phyloP scores from a whole-genome alignment of 495 filamentous ascomycete genomes.

The Lindgomyces ingoldianus region DNA sequence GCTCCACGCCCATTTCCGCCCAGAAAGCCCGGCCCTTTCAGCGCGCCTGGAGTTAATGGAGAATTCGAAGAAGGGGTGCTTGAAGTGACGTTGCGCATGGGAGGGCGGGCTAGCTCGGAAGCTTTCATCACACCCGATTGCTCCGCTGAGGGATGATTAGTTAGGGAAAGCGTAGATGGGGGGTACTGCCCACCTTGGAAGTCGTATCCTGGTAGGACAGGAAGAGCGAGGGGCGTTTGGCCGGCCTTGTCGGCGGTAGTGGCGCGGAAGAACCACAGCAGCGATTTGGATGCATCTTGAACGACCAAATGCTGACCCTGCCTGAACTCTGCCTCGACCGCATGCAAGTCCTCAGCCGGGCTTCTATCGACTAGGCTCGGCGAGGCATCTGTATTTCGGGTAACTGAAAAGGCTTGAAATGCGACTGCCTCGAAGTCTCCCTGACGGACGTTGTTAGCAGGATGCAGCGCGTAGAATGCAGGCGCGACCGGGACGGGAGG shows the following conservation, averaged over 20 bases:
- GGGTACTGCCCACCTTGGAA: conserved; percentile 18
- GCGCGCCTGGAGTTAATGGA: conserved; percentile 12
- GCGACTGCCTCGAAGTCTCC: conserved; percentile 39
- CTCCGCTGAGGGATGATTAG: conserved; percentile 18
- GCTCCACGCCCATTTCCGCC: background rate
- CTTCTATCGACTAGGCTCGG: background rate
- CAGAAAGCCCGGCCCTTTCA: conserved; percentile 3
- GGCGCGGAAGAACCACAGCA: conserved; percentile 34
- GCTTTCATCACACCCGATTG: conserved; percentile 35
- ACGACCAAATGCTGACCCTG: conserved; percentile 26
- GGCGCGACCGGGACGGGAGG: background rate
- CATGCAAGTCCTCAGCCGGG: conserved; percentile 21
- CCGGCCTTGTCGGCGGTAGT: conserved; percentile 19
- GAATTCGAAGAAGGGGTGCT: conserved; percentile 14
- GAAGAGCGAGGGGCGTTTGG: conserved; percentile 19
- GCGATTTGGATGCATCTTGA: conserved; percentile 25
- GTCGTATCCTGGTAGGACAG: conserved; percentile 24
- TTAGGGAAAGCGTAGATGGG: background rate
- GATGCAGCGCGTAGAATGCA: background rate
- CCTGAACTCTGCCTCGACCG: conserved; percentile 28
- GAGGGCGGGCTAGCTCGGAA: conserved; percentile 27
- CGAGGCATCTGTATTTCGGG: conserved; percentile 10
- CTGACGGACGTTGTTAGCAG: conserved; percentile 17
- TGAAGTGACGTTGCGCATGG: conserved; percentile 6
- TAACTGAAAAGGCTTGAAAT: conserved; percentile 37